Conservation (phyloP, 306 rosid genomes). For the Luffa acutangula region DNA sequence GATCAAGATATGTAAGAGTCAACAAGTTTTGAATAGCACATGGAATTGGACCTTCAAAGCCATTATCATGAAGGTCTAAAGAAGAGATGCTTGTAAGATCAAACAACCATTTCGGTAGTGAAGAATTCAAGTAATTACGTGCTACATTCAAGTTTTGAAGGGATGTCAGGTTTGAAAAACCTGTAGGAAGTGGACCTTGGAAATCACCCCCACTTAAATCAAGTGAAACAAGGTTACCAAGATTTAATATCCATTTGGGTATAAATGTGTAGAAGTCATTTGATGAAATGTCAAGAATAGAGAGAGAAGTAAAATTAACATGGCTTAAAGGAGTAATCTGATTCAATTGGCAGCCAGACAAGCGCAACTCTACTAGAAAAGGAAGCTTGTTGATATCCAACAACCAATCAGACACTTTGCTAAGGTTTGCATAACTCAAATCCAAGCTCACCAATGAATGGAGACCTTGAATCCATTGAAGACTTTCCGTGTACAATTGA, state of each 20-base stretch:
- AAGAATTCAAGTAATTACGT: background rate
- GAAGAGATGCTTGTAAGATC: background rate
- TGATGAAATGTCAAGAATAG: too few species aligned
- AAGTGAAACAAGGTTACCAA: slow-evolving; percentile 12
- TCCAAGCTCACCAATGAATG: background rate
- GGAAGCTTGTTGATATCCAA: background rate
- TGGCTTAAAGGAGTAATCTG: too few species aligned
- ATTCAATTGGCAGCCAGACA: background rate
- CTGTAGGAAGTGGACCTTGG: background rate
- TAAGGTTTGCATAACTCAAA: background rate
- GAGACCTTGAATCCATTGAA: slow-evolving; percentile 9
- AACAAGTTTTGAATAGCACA: too few species aligned
- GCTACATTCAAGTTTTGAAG: background rate
- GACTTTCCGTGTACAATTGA: background rate
- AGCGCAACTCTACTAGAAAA: background rate
- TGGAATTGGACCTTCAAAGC: background rate
- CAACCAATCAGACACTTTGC: background rate
- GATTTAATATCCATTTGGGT: background rate
- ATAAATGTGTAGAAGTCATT: too few species aligned
- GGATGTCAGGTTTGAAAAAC: background rate
- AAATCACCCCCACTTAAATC: background rate
- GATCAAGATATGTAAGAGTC: too few species aligned
- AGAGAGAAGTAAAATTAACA: too few species aligned
- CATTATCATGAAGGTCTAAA: background rate
- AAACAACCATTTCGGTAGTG: background rate